Evolutionary conservation across 768 basidiomycete species (phyloP).

Genomic region (Calocera cornea): DNA sequence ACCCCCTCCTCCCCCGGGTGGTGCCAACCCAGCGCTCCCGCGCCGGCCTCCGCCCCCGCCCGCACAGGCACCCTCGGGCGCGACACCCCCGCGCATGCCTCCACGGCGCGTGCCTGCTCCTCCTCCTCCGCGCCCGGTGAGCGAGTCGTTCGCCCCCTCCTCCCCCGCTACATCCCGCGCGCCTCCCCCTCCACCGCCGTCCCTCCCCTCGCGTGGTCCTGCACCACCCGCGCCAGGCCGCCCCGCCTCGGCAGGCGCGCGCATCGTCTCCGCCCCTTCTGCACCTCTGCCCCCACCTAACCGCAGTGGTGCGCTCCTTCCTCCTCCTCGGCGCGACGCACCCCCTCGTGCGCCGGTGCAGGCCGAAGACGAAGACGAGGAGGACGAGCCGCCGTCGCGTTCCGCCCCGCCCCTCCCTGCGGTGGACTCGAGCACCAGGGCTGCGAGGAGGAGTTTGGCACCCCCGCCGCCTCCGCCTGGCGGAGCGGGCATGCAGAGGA

Average conservation of each 20-base stretch:
- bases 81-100: conserved; percentile 5
- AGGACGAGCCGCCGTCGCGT: background rate
- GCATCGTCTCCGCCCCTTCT: background rate
- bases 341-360: conserved; percentile 1
- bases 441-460: background rate
- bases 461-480: background rate
- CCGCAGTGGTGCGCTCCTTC: background rate
- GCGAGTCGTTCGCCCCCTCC: conserved; percentile 11
- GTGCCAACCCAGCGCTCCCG: conserved; percentile 15
- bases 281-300: conserved; percentile 9
- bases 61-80: conserved; percentile 20
- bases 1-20: conserved; percentile 20
- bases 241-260: conserved; percentile 12
- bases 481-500: background rate
- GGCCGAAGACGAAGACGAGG: background rate
- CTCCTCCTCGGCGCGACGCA: conserved; percentile 1
- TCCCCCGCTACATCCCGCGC: conserved; percentile 11
- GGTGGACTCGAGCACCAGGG: conserved; percentile 4
- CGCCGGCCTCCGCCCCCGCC: conserved; percentile 18
- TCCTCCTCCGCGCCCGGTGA: conserved; percentile 1
- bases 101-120: conserved; percentile 19
- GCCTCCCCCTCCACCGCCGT: conserved; percentile 23
- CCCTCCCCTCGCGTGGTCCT: conserved; percentile 16
- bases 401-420: conserved; percentile 11
- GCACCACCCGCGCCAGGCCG: conserved; percentile 19